Evolutionary conservation across 2,329 filamentous ascomycete species (phyloP), one percentile per base, ranked within the genome.

Genomic region (Thelonectria blattea): DNA sequence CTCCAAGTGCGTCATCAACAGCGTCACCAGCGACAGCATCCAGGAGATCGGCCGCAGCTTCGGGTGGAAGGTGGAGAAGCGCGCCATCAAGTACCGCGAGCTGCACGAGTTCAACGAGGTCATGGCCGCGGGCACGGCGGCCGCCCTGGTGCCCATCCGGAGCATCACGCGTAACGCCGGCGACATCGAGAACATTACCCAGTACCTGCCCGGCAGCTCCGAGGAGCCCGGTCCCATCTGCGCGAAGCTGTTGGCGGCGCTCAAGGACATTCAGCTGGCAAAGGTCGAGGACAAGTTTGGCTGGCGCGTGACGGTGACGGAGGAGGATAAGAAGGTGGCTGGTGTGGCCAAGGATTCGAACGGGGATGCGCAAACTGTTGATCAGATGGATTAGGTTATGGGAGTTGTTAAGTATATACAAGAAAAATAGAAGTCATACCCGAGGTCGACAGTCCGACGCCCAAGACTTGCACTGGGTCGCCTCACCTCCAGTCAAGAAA

Each of bases 101-200:
- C 80, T 88, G 17, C 76, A 80, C 11, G 66, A 72, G 54, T 85
- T 85, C 68, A 74, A 71, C 52, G 94, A 98, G 77, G 88, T 99
- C 53, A 88, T 97, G 78, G 95, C 94, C 4, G 93, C 93, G 3
- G 94, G 94, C 1, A 98, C 94, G 0, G 94, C 94, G 0, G 94
- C 93, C 0, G 91, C 92, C 0, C 82, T 99, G 55, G 93, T 98
- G 3, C 94, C 94, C 1, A 95, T 97, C 76, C 90, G 90, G 63
- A 95, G 91, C 68, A 96, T 98, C 74, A 95, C 91, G 3, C 87
- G 93, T 70, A 85, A 81, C 45, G 63, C 78, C 10, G 76, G 75
- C 53, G 68, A 58, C 6, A 65, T 57, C 17, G 67, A 66, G 1
- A 84, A 89, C 73, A 84, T 79, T 24, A 79, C 85, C 52, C 81